phyloP scores from a whole-genome alignment of 495 filamentous ascomycete species.

The Aspergillus nanangensis region DNA sequence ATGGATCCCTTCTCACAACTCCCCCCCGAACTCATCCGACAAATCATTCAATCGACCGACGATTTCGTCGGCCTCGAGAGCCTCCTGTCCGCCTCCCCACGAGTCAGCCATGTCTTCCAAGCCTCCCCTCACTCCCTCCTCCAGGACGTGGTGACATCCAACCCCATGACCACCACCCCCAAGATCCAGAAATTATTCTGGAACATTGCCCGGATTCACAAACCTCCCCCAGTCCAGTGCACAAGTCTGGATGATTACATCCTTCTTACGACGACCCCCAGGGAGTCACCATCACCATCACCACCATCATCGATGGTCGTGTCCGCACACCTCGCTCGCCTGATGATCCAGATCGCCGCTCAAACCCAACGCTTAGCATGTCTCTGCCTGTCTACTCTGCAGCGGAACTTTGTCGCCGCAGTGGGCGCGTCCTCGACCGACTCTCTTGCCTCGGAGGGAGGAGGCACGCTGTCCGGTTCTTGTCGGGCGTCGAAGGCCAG shows the following conservation, averaged over 20 bases:
- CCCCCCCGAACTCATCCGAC: background rate
- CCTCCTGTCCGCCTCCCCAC: background rate
- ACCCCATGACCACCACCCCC: conserved; percentile 1
- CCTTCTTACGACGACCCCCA: too few relatives aligned
- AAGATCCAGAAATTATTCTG: background rate
- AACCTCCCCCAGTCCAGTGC: too few relatives aligned
- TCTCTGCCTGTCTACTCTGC: background rate
- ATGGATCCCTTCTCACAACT: conserved; percentile 1
- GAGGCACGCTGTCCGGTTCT: background rate
- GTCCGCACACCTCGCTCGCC: background rate
- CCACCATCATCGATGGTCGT: too few relatives aligned
- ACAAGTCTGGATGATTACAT: background rate
- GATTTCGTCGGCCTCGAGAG: conserved; percentile 2
- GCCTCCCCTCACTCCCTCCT: background rate
- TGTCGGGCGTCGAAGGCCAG: background rate
- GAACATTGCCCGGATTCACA: background rate
- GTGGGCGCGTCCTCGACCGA: too few relatives aligned
- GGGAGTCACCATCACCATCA: too few relatives aligned
- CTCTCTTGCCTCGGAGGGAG: background rate
- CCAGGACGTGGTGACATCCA: background rate
- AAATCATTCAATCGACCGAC: background rate
- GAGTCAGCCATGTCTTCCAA: conserved; percentile 1
- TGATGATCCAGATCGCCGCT: background rate
- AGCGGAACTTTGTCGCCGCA: background rate
- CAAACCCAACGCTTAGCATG: conserved; percentile 4